Conservation (phyloP, 129 eudicot species). For the Centrapalus pauciflorus region DNA sequence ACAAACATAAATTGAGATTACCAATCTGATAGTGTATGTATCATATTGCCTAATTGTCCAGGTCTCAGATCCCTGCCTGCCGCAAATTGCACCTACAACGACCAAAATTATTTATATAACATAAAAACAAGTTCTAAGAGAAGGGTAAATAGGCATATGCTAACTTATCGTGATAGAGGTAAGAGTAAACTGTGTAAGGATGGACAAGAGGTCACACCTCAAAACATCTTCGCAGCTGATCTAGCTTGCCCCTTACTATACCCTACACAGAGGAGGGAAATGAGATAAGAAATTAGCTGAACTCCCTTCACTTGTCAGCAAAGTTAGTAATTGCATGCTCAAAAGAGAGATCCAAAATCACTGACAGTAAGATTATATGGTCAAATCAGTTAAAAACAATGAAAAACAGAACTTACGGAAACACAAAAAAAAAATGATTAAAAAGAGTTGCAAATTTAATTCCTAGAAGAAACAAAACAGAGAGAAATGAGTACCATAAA, state of each 20-base stretch:
- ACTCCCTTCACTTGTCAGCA: too few species aligned
- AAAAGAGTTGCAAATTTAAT: neutral
- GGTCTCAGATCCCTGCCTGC: slow-evolving; percentile 96
- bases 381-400: neutral
- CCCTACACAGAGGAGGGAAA: slow-evolving; percentile 40
- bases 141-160: neutral
- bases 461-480: neutral
- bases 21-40: slow-evolving; percentile 67
- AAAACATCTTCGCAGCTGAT: slow-evolving; percentile 82
- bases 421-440: neutral
- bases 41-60: slow-evolving; percentile 73
- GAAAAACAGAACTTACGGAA: neutral
- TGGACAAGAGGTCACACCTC: slow-evolving; percentile 47
- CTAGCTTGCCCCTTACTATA: slow-evolving; percentile 87
- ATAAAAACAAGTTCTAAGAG: neutral
- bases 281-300: neutral
- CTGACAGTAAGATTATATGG: neutral
- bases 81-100: slow-evolving; percentile 87
- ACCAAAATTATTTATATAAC: slow-evolving; percentile 2
- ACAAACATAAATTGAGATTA: slow-evolving; percentile 18
- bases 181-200: neutral
- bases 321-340: neutral
- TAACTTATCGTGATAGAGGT: neutral
- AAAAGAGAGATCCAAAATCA: neutral
- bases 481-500: neutral